Percentiles rank a stretch among this genome's conserved stretches.
Evolutionary conservation across 1,284 basidiomycete genomes (phyloP).

Genomic region (Fomitiporia mediterranea): DNA sequence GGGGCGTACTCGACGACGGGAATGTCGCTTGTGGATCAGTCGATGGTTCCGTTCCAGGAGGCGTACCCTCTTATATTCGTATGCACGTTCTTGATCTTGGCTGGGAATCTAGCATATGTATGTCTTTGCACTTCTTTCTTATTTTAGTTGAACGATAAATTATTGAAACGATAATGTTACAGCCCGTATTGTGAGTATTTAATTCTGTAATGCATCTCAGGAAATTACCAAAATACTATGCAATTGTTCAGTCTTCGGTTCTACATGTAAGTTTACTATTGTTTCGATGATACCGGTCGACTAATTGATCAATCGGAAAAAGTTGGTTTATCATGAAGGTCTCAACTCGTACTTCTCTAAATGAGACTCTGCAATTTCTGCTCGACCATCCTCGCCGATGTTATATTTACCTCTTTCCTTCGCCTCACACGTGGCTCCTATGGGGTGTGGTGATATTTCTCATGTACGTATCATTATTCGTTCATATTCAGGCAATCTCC

Average conservation of each 20-base stretch:
- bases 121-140: constrained; percentile 33
- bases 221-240: no score
- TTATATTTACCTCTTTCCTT: constrained; percentile 93
- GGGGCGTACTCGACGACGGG: constrained; percentile 92
- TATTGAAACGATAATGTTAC: not conserved
- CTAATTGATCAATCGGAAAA: not conserved
- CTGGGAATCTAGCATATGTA: constrained; percentile 90
- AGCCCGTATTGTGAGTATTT: constrained; percentile 47
- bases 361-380: constrained; percentile 87
- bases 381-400: constrained; percentile 97
- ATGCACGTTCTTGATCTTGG: constrained; percentile 71
- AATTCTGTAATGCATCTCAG: no score
- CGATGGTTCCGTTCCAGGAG: constrained; percentile 83
- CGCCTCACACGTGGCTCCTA: constrained; percentile 94
- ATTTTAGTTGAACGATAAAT: not conserved
- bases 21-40: constrained; percentile 82
- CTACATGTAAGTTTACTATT: constrained; percentile 15
- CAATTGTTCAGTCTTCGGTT: constrained; percentile 19
- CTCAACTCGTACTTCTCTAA: constrained; percentile 52
- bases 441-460: constrained; percentile 61
- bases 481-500: no score
- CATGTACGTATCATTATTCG: constrained; percentile 46
- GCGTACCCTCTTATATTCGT: constrained; percentile 81
- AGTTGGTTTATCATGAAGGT: constrained; percentile 75
- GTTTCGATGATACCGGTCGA: not conserved